phyloP scores from a whole-genome alignment of 2,329 filamentous ascomycete genomes.

The Massarina eburnea region DNA sequence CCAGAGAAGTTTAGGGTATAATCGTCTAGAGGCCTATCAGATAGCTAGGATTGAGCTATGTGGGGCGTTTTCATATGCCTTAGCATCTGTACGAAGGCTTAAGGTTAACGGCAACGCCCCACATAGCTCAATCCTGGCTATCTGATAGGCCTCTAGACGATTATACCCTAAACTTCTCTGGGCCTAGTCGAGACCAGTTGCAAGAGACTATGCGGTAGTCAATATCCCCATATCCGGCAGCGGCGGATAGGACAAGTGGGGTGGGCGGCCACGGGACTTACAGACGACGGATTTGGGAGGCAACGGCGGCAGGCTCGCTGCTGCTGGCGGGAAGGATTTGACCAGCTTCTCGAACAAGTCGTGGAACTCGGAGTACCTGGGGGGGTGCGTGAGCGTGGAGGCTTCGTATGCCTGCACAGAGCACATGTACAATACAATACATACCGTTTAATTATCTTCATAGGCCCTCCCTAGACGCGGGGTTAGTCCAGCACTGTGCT shows the following conservation, averaged over 20 bases:
- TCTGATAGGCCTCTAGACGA: no score
- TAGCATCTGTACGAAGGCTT: no score
- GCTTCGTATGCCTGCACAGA: background rate
- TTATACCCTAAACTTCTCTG: no score
- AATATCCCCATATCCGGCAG: no score
- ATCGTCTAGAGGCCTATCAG: no score
- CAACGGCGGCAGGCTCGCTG: constrained; percentile 81
- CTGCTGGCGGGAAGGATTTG: constrained; percentile 79
- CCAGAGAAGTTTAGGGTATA: no score
- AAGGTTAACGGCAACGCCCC: no score
- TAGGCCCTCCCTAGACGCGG: constrained; percentile 1
- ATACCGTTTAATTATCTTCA: constrained; percentile 6
- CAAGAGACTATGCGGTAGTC: constrained; percentile 11
- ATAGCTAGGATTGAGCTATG: no score
- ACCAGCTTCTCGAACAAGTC: constrained; percentile 73
- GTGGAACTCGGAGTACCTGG: constrained; percentile 89
- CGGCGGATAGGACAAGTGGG: background rate
- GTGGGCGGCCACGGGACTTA: constrained; percentile 52
- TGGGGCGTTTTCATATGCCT: no score
- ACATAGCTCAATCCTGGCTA: no score
- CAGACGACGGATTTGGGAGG: constrained; percentile 91
- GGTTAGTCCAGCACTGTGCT: constrained; percentile 1
- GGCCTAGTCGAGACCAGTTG: no score
- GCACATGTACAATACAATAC: constrained; percentile 12
- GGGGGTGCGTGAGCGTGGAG: constrained; percentile 21